phyloP scores from a whole-genome alignment of 73 alveolate species.

The Tetrahymena malaccensis region DNA sequence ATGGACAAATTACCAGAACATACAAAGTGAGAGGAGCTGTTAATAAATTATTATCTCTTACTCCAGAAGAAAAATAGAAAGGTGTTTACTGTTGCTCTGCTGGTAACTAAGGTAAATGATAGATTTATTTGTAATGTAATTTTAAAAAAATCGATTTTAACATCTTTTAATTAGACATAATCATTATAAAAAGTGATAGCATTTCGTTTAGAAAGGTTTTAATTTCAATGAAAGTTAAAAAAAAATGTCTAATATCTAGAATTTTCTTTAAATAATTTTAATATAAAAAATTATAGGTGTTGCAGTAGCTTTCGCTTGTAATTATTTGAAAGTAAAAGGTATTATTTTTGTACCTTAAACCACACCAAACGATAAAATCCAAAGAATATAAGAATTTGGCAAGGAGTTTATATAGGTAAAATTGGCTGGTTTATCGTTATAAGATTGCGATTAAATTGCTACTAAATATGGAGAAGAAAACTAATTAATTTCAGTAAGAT shows the following conservation, averaged over 20 bases:
- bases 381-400: not conserved
- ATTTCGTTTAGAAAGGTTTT: too few relatives aligned
- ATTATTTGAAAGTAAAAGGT: conserved; percentile 15
- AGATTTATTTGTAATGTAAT: not conserved
- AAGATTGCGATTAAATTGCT: not conserved
- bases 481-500: not conserved
- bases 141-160: too few relatives aligned
- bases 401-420: not conserved
- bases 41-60: not conserved
- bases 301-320: conserved; percentile 51
- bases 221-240: too few relatives aligned
- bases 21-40: not conserved
- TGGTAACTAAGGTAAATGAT: not conserved
- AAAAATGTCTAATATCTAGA: too few relatives aligned
- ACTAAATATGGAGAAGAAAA: not conserved
- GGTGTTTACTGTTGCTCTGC: not conserved
- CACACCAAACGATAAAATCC: conserved; percentile 42
- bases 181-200: too few relatives aligned
- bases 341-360: conserved; percentile 46
- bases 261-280: too few relatives aligned
- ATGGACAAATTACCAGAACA: not conserved
- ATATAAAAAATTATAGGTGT: conserved; percentile 17
- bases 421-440: not conserved
- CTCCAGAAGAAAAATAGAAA: not conserved
- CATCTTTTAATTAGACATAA: not conserved